These are phyloP conservation scores for Penicillium egyptiacum DNA, from an alignment of 495 filamentous ascomycete genomes.

Conservation along the genomic window DNA sequence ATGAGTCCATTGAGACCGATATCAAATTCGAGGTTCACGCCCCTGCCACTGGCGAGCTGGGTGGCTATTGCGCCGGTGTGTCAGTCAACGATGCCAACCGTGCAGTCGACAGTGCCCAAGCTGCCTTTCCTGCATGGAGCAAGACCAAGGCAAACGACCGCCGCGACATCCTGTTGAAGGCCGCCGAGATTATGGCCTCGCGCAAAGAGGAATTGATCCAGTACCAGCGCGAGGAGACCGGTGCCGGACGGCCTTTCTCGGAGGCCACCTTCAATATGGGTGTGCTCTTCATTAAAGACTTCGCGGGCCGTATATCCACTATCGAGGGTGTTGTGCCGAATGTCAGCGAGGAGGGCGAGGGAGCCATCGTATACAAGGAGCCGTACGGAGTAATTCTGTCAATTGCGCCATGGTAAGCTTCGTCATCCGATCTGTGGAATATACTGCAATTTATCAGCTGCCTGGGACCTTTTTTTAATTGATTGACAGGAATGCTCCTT, in stretches of 20 bases:
- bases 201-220: conserved; percentile 59
- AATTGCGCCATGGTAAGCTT: conserved; percentile 77
- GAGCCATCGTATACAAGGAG: conserved; percentile 69
- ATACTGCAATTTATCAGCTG: conserved; percentile 1
- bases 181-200: conserved; percentile 63
- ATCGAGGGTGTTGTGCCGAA: conserved; percentile 62
- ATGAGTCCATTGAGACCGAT: conserved; percentile 59
- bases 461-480: conserved; percentile 1
- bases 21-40: conserved; percentile 66
- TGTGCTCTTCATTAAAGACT: conserved; percentile 62
- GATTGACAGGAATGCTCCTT: conserved; percentile 59
- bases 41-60: conserved; percentile 60
- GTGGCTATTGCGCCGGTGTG: conserved; percentile 63
- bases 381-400: conserved; percentile 77
- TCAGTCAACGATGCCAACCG: conserved; percentile 59
- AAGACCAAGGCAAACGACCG: conserved; percentile 58
- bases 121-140: conserved; percentile 70
- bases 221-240: conserved; percentile 70
- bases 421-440: conserved; percentile 4
- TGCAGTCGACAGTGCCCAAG: conserved; percentile 53
- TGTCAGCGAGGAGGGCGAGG: conserved; percentile 48
- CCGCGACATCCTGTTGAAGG: conserved; percentile 68
- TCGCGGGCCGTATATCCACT: conserved; percentile 62
- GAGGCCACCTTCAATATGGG: conserved; percentile 58
- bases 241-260: conserved; percentile 47